phyloP scores from a whole-genome alignment of 139 green algal genomes.

The Chlamydomonas applanata region DNA sequence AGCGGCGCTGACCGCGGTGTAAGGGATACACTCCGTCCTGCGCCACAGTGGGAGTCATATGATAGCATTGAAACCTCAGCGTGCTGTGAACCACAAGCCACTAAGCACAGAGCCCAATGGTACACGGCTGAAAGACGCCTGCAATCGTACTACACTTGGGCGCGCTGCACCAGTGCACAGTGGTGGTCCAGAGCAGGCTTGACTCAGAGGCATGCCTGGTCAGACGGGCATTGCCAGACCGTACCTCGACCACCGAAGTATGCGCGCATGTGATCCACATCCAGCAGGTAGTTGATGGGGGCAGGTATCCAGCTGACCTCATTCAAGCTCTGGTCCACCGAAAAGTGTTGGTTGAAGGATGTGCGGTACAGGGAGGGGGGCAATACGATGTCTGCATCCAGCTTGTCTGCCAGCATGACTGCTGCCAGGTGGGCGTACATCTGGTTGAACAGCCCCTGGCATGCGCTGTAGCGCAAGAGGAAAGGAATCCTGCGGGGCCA shows the following conservation, averaged over 20 bases:
- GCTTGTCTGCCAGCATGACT: conserved; percentile 48
- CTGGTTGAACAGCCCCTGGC: conserved; percentile 75
- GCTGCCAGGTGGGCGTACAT: conserved; percentile 71
- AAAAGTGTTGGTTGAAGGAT: conserved; percentile 60
- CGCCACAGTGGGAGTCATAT: no score
- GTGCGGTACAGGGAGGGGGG: conserved; percentile 54
- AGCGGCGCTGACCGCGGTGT: background rate
- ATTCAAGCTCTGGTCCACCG: conserved; percentile 49
- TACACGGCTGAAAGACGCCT: no score
- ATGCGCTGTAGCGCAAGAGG: conserved; percentile 67
- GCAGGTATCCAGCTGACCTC: conserved; percentile 58
- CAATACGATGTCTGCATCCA: conserved; percentile 62
- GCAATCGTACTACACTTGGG: no score
- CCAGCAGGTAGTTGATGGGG: conserved; percentile 39
- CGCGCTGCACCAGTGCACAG: no score
- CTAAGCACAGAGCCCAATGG: no score
- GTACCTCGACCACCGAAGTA: conserved; percentile 19
- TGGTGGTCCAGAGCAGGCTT: no score
- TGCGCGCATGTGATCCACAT: conserved; percentile 42
- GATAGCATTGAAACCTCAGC: no score
- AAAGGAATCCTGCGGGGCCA: conserved; percentile 33
- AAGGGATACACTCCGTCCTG: no score
- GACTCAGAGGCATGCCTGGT: no score
- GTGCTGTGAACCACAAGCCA: no score
- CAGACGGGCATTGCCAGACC: no score